Percentiles rank a stretch among this genome's conserved stretches.
phyloP scores from a whole-genome alignment of 2,329 filamentous ascomycete genomes.

The Botrytis galanthina region DNA sequence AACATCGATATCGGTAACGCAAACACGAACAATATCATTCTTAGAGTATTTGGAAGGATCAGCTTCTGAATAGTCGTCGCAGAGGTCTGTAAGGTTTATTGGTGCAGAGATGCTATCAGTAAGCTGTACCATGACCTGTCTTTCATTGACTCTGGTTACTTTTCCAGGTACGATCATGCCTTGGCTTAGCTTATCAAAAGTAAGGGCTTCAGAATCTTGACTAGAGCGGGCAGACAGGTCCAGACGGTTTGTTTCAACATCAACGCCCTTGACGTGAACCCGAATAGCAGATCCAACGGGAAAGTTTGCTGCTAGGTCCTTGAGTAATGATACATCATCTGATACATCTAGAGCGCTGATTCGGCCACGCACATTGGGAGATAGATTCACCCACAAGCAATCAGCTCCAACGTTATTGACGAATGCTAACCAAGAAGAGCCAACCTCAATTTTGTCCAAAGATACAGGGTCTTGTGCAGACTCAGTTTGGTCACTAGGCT shows the following conservation, averaged over 20 bases:
- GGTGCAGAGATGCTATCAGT: constrained; percentile 76
- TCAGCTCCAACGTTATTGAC: constrained; percentile 84
- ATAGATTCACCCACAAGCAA: constrained; percentile 86
- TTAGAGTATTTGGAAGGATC: constrained; percentile 74
- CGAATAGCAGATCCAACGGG: constrained; percentile 86
- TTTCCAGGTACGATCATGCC: constrained; percentile 81
- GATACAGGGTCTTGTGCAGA: constrained; percentile 62
- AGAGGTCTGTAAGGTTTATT: constrained; percentile 77
- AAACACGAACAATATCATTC: constrained; percentile 86
- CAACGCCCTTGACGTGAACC: constrained; percentile 73
- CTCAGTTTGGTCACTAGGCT: constrained; percentile 56
- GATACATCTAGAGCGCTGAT: constrained; percentile 81
- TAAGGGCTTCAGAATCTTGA: constrained; percentile 54
- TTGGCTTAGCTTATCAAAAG: constrained; percentile 68
- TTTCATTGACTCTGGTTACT: constrained; percentile 82
- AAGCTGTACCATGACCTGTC: constrained; percentile 80
- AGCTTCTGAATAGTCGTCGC: constrained; percentile 80
- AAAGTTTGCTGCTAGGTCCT: constrained; percentile 75
- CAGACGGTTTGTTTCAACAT: constrained; percentile 69
- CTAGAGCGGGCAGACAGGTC: constrained; percentile 79
- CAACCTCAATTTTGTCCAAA: constrained; percentile 69
- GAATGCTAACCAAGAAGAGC: constrained; percentile 74
- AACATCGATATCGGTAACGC: constrained; percentile 74
- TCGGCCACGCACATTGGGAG: constrained; percentile 81
- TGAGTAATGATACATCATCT: constrained; percentile 77